Conservation (phyloP, 768 basidiomycete genomes). For the Psilocybe sp. region DNA sequence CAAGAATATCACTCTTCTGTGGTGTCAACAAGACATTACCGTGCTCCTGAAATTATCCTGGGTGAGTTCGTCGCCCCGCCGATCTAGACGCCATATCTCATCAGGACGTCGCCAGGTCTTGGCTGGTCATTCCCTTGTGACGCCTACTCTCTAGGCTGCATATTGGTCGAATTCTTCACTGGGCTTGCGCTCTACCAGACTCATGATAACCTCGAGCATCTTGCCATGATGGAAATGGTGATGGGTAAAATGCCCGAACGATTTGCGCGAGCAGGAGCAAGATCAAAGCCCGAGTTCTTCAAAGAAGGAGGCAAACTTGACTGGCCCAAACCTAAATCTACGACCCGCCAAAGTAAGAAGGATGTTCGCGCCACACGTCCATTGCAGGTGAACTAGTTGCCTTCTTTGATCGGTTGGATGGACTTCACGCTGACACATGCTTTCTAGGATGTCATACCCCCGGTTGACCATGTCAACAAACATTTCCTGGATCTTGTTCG, state of each 20-base stretch:
- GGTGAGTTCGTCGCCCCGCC: slow-evolving; percentile 46
- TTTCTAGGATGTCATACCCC: slow-evolving; percentile 78
- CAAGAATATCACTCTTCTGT: slow-evolving; percentile 98
- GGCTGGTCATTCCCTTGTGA: slow-evolving; percentile 99
- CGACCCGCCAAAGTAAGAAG: slow-evolving; percentile 84
- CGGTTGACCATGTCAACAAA: slow-evolving; percentile 67
- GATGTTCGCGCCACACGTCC: slow-evolving; percentile 86
- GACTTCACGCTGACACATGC: slow-evolving; percentile 6
- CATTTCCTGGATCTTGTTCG: slow-evolving; percentile 88
- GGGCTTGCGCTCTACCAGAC: slow-evolving; percentile 99
- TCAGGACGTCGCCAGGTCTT: slow-evolving; percentile 55
- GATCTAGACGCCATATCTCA: slow-evolving; percentile 8
- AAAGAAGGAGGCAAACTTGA: slow-evolving; percentile 82
- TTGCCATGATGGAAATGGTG: slow-evolving; percentile 99
- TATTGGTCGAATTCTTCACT: slow-evolving; percentile 97
- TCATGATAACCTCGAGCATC: slow-evolving; percentile 97
- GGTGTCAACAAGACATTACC: slow-evolving; percentile 96
- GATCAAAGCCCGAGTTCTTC: slow-evolving; percentile 91
- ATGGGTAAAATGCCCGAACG: slow-evolving; percentile 97
- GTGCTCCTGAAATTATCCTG: slow-evolving; percentile 98
- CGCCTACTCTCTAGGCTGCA: slow-evolving; percentile 97
- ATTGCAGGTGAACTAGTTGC: slow-evolving; percentile 56
- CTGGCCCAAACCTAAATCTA: slow-evolving; percentile 86
- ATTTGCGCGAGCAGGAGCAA: slow-evolving; percentile 71
- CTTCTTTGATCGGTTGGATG: slow-evolving; percentile 2